phyloP scores from a whole-genome alignment of 768 basidiomycete species.

The Suillus subalutaceus region DNA sequence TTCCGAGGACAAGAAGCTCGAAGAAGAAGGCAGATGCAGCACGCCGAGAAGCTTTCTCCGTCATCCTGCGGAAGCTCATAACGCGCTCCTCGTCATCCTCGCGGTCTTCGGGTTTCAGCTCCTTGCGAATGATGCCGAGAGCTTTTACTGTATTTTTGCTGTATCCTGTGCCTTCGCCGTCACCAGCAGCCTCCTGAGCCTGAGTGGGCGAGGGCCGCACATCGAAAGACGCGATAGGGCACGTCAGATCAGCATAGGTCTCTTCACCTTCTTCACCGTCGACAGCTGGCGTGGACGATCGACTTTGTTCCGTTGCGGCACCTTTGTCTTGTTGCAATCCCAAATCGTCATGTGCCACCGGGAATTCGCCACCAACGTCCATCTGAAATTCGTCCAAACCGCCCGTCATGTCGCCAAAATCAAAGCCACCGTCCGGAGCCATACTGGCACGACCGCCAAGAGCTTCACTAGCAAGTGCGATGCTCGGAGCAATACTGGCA shows the following conservation, averaged over 20 bases:
- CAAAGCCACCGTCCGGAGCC: constrained; percentile 59
- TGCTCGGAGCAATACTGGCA: constrained; percentile 62
- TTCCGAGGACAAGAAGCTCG: constrained; percentile 91
- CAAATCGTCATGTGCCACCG: constrained; percentile 32
- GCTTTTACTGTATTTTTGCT: constrained; percentile 92
- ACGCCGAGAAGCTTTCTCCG: constrained; percentile 85
- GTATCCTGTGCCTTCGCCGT: constrained; percentile 71
- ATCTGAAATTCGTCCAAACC: constrained; percentile 73
- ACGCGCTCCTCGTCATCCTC: constrained; percentile 56
- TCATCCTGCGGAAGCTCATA: constrained; percentile 78
- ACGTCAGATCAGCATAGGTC: constrained; percentile 67
- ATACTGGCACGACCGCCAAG: constrained; percentile 55
- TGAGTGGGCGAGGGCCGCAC: constrained; percentile 58
- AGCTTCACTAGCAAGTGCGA: constrained; percentile 57
- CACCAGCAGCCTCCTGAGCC: constrained; percentile 44
- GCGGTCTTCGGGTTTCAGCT: constrained; percentile 57
- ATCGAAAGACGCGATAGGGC: constrained; percentile 85
- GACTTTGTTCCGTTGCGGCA: constrained; percentile 56
- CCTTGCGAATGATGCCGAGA: constrained; percentile 70
- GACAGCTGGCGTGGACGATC: constrained; percentile 67
- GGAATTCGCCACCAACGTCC: constrained; percentile 56
- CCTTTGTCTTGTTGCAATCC: constrained; percentile 49
- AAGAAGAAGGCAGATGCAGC: constrained; percentile 98
- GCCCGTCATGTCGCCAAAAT: constrained; percentile 59
- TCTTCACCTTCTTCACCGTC: constrained; percentile 68